Percentiles rank a stretch among this genome's conserved stretches.
Conservation (phyloP, 2,329 filamentous ascomycete genomes). For the Aspergillus persii region DNA sequence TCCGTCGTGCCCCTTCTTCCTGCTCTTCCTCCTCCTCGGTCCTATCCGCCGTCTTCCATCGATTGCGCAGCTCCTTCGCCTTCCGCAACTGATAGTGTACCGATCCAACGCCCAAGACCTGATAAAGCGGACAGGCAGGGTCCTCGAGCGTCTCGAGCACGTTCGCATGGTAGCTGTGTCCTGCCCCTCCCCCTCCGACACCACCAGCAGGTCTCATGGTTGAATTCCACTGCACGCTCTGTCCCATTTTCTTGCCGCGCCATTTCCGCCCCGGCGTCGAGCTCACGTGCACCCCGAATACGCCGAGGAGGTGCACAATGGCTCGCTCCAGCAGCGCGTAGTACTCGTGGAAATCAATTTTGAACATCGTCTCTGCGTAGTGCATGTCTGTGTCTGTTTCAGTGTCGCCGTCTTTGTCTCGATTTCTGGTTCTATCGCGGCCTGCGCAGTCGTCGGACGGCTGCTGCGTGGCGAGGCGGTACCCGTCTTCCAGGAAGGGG, state of each 20-base stretch:
- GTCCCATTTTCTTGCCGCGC: neutral
- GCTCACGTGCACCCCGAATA: conserved; percentile 58
- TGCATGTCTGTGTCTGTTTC: conserved; percentile 23
- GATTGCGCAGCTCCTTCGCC: conserved; percentile 69
- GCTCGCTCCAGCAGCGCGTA: conserved; percentile 71
- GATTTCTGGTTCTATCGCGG: too few relatives aligned
- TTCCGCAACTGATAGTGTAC: conserved; percentile 59
- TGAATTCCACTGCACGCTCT: neutral
- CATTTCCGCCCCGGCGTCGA: conserved; percentile 26
- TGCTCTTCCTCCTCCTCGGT: conserved; percentile 24
- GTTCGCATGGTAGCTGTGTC: conserved; percentile 67
- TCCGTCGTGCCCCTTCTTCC: conserved; percentile 19
- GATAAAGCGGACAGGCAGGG: conserved; percentile 56
- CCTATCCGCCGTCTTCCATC: conserved; percentile 68
- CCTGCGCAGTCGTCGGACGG: too few relatives aligned
- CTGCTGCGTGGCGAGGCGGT: conserved; percentile 48
- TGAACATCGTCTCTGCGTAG: conserved; percentile 66
- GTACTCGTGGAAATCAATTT: conserved; percentile 75
- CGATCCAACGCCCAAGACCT: conserved; percentile 54
- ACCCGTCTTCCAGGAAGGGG: conserved; percentile 58
- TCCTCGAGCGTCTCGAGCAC: conserved; percentile 62
- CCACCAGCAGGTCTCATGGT: conserved; percentile 17
- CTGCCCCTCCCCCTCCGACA: too few relatives aligned
- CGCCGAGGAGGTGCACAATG: conserved; percentile 63
- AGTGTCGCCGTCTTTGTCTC: neutral